Evolutionary conservation across 768 basidiomycete genomes (phyloP).

Genomic region (Tylopilus rubrobrunneus): DNA sequence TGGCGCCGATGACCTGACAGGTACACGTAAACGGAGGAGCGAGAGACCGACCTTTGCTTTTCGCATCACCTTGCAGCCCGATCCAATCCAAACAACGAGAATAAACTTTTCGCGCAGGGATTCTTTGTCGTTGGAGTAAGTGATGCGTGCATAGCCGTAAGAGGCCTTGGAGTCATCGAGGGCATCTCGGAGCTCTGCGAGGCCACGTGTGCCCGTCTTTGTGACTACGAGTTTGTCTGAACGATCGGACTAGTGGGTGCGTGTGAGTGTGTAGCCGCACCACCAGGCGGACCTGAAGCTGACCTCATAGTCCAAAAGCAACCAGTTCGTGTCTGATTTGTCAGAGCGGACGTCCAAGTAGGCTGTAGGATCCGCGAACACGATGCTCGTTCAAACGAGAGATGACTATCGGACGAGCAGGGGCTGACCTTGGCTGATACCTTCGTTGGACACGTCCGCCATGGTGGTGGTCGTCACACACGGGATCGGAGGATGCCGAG

Average conservation of each 20-base stretch:
- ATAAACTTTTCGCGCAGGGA: slow-evolving; percentile 87
- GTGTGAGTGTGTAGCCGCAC: slow-evolving; percentile 1
- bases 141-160: slow-evolving; percentile 80
- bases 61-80: slow-evolving; percentile 83
- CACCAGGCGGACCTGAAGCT: slow-evolving; percentile 7
- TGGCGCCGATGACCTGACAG: slow-evolving; percentile 10
- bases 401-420: slow-evolving; percentile 1
- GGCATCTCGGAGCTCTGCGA: slow-evolving; percentile 68
- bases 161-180: slow-evolving; percentile 75
- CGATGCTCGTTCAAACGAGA: slow-evolving; percentile 15
- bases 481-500: slow-evolving; percentile 22
- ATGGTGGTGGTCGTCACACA: slow-evolving; percentile 32
- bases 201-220: slow-evolving; percentile 73
- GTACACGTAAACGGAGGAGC: slow-evolving; percentile 15
- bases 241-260: slow-evolving; percentile 50
- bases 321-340: slow-evolving; percentile 86
- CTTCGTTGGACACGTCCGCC: slow-evolving; percentile 77
- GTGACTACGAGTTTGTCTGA: slow-evolving; percentile 81
- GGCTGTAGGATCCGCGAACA: slow-evolving; percentile 40
- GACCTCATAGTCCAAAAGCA: slow-evolving; percentile 86
- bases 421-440: slow-evolving; percentile 65
- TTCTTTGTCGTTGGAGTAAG: slow-evolving; percentile 85
- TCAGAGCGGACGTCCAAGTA: slow-evolving; percentile 84
- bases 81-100: slow-evolving; percentile 80
- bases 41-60: slow-evolving; percentile 70